Evolutionary conservation across 768 basidiomycete species (phyloP).

Genomic region (Hypholoma sublateritium): DNA sequence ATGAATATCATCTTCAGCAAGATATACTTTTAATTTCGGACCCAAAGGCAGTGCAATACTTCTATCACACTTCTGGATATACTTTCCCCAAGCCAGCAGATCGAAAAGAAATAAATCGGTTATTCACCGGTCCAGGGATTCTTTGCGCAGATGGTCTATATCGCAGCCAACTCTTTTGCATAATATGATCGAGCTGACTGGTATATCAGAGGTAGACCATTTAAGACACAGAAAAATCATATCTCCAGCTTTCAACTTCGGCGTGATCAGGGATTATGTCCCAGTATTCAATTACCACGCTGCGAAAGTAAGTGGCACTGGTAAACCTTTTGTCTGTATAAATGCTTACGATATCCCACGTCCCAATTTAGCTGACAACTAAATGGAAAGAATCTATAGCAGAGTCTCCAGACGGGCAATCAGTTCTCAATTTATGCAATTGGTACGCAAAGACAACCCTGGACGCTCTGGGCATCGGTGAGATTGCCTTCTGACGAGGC

Average conservation of each 20-base stretch:
- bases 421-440: slow-evolving; percentile 31
- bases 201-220: slow-evolving; percentile 33
- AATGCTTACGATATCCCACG: no score
- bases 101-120: slow-evolving; percentile 33
- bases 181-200: not conserved
- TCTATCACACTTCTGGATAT: slow-evolving; percentile 44
- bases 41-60: slow-evolving; percentile 47
- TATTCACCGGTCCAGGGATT: slow-evolving; percentile 36
- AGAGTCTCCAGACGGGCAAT: slow-evolving; percentile 23
- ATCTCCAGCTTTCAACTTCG: slow-evolving; percentile 44
- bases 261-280: slow-evolving; percentile 42
- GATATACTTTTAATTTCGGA: slow-evolving; percentile 46
- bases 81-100: slow-evolving; percentile 40
- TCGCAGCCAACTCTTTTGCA: not conserved
- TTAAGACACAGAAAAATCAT: slow-evolving; percentile 47
- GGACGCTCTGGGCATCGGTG: slow-evolving; percentile 53
- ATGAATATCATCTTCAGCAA: slow-evolving; percentile 26
- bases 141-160: slow-evolving; percentile 39
- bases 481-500: not conserved
- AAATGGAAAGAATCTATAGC: slow-evolving; percentile 40
- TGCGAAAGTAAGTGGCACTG: slow-evolving; percentile 22
- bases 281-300: slow-evolving; percentile 39
- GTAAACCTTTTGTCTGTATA: no score
- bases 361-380: slow-evolving; percentile 27
- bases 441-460: slow-evolving; percentile 47